phyloP scores from a whole-genome alignment of 768 basidiomycete genomes.

The Tylopilus balloui region DNA sequence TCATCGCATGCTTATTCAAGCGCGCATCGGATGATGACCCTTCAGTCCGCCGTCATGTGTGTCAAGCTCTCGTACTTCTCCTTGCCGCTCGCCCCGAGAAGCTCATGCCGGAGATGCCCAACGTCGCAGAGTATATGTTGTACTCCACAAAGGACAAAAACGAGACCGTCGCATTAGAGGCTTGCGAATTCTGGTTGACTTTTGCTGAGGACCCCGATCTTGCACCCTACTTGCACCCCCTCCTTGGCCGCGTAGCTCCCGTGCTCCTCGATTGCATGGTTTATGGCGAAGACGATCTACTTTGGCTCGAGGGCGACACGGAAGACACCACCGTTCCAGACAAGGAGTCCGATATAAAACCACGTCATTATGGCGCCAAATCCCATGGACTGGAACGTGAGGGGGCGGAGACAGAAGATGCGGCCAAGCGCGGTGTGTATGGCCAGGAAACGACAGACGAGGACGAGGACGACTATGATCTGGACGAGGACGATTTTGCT shows the following conservation, averaged over 20 bases:
- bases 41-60: constrained; percentile 93
- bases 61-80: constrained; percentile 90
- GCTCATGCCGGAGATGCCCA: constrained; percentile 91
- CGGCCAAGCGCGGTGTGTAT: constrained; percentile 53
- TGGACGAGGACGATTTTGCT: constrained; percentile 82
- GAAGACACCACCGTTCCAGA: constrained; percentile 91
- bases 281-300: constrained; percentile 93
- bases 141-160: constrained; percentile 98
- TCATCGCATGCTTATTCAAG: constrained; percentile 91
- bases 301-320: constrained; percentile 89
- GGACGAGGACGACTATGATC: constrained; percentile 84
- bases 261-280: constrained; percentile 97
- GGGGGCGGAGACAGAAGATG: constrained; percentile 33
- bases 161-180: constrained; percentile 93
- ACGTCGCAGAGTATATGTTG: constrained; percentile 98
- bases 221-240: constrained; percentile 75
- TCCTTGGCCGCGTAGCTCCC: constrained; percentile 88
- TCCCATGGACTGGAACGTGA: constrained; percentile 83
- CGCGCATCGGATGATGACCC: constrained; percentile 91
- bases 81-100: constrained; percentile 93
- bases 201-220: constrained; percentile 95
- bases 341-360: constrained; percentile 94
- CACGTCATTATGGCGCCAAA: constrained; percentile 85
- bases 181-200: constrained; percentile 99
- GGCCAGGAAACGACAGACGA: constrained; percentile 80